Conservation (phyloP, 345 rosid species). For the Aethionema arabicum region DNA sequence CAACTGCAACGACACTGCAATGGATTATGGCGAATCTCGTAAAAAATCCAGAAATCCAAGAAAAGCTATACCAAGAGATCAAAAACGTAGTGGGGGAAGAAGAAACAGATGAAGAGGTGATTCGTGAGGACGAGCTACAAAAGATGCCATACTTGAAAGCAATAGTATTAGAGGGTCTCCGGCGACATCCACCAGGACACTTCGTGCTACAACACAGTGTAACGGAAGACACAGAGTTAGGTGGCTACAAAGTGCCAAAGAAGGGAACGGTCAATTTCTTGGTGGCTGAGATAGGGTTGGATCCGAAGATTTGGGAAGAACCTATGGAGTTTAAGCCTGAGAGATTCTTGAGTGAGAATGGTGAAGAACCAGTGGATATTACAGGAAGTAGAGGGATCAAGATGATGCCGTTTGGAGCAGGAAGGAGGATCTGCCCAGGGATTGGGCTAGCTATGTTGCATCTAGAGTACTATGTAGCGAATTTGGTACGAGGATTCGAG, state of each 20-base stretch:
- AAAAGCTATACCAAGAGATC: not conserved
- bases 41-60: conserved; percentile 27
- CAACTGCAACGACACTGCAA: conserved; percentile 17
- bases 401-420: conserved; percentile 27
- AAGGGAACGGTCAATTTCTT: conserved; percentile 26
- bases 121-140: not conserved
- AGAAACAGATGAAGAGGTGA: not conserved
- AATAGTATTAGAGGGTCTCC: conserved; percentile 11
- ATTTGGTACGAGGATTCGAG: conserved; percentile 17
- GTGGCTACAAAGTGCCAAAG: conserved; percentile 22
- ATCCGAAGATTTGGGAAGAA: conserved; percentile 33
- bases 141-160: conserved; percentile 25
- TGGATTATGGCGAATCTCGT: conserved; percentile 26
- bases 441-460: conserved; percentile 12
- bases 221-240: conserved; percentile 18
- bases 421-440: conserved; percentile 22
- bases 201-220: conserved; percentile 16
- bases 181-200: conserved; percentile 28
- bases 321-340: conserved; percentile 30
- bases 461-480: conserved; percentile 26
- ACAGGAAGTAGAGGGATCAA: conserved; percentile 27
- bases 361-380: conserved; percentile 18
- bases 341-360: conserved; percentile 7
- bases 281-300: conserved; percentile 31
- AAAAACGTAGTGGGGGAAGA: conserved; percentile 7